Evolutionary conservation across 371 early-diverging fungal species (phyloP).

Genomic region (Rhizopus stolonifer): DNA sequence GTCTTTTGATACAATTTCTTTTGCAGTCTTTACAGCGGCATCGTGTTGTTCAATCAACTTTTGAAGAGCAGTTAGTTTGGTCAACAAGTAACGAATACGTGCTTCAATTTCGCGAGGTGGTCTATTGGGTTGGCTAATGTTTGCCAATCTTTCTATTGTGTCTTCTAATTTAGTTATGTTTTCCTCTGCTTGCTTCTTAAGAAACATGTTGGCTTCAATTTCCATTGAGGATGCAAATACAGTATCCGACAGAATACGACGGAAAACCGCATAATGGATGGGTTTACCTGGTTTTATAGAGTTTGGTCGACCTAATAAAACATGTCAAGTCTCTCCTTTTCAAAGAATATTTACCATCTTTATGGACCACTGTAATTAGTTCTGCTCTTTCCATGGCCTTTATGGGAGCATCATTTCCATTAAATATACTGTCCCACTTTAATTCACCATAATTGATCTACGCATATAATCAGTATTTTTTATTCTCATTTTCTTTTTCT

Average conservation of each 20-base stretch:
- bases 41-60: conserved; percentile 55
- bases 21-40: conserved; percentile 45
- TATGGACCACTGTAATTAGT: conserved; percentile 70
- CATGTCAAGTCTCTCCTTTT: too few relatives aligned
- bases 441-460: conserved; percentile 77
- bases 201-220: conserved; percentile 64
- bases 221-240: conserved; percentile 81
- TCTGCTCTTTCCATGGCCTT: conserved; percentile 87
- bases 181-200: conserved; percentile 66
- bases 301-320: conserved; percentile 68
- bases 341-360: too few relatives aligned
- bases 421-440: conserved; percentile 75
- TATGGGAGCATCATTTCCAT: conserved; percentile 73
- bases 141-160: conserved; percentile 61
- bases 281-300: conserved; percentile 81
- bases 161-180: conserved; percentile 71
- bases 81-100: conserved; percentile 59
- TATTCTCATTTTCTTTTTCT: background rate
- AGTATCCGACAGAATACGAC: conserved; percentile 63
- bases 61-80: conserved; percentile 52
- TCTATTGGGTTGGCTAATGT: conserved; percentile 38
- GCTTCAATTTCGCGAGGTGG: conserved; percentile 56
- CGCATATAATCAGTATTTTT: background rate
- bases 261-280: conserved; percentile 77
- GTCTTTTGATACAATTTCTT: conserved; percentile 36